These are phyloP conservation scores for Rhizoclosmatium globosum DNA, from an alignment of 192 early-diverging fungal species.

Conservation along the genomic window DNA sequence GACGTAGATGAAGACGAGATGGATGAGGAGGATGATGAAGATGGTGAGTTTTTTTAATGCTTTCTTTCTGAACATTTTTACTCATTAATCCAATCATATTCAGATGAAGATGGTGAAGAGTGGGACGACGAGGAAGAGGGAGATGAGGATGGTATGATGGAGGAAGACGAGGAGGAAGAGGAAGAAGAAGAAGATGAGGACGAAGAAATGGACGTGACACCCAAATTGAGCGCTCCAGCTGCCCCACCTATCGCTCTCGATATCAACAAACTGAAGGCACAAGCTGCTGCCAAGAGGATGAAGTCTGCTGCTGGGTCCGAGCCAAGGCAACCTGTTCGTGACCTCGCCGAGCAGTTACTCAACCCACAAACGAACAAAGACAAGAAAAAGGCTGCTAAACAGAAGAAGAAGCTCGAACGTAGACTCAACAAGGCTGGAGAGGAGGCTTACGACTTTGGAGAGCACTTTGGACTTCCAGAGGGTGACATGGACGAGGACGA, in stretches of 20 bases:
- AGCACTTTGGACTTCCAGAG: conserved; percentile 39
- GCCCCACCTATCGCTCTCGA: conserved; percentile 41
- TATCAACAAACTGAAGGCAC: conserved; percentile 47
- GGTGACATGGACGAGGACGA: conserved; percentile 37
- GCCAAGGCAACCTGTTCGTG: conserved; percentile 59
- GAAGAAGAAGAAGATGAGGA: conserved; percentile 53
- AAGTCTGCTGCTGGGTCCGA: conserved; percentile 60
- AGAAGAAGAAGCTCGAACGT: conserved; percentile 63
- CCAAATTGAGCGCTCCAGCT: conserved; percentile 10
- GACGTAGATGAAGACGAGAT: conserved; percentile 37
- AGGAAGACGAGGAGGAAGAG: conserved; percentile 53
- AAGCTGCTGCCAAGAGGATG: conserved; percentile 40
- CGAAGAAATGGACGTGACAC: conserved; percentile 50
- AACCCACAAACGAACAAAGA: conserved; percentile 77
- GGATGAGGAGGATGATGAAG: conserved; percentile 38
- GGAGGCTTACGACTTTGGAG: conserved; percentile 55
- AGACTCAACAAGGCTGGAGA: conserved; percentile 39
- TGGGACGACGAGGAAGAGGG: conserved; percentile 40
- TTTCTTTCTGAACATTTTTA: background rate
- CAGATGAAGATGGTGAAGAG: conserved; percentile 35
- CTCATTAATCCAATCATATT: background rate
- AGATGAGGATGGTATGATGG: conserved; percentile 52
- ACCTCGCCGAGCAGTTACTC: conserved; percentile 66
- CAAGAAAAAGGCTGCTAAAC: conserved; percentile 71
- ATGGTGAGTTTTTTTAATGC: conserved; percentile 36